Evolutionary conservation across 2,329 filamentous ascomycete species (phyloP), one percentile per base, ranked within the genome.

Genomic region (Parascedosporium putredinis): DNA sequence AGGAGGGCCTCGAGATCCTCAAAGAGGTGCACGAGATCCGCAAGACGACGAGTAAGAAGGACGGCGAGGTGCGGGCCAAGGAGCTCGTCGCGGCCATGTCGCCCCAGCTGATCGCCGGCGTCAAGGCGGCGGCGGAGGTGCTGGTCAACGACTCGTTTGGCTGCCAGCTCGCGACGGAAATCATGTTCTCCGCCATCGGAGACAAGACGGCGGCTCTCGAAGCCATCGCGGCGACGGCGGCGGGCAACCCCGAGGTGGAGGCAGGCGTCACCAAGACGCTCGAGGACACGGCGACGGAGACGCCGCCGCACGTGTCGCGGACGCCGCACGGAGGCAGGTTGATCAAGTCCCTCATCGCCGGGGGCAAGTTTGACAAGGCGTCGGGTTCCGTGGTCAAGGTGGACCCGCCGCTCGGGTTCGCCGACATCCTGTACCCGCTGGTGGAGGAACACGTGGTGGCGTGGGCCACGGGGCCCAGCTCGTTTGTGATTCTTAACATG

Each of bases 41-140:
- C 49, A 79, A 83, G 57, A 82, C 77, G 12, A 97, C 90, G 2
- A 95, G 88, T 55, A 98, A 97, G 71, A 98, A 98, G 68, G 88
- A 95, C 51, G 75, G 88, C 1, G 82, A 84, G 49, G 67, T 77
- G 20, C 80, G 93, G 52, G 81, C 86, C 51, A 75, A 79, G 57
- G 93, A 96, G 64, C 72, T 98, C 38, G 72, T 88, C 20, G 79
- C 81, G 52, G 76, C 81, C 9, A 70, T 95, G 24, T 89, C 88
- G 1, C 81, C 86, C 2, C 77, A 82, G 25, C 71, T 97, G 2
- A 74, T 98, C 25, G 76, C 81, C 40, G 79, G 87, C 34, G 84
- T 97, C 52, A 75, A 79, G 1, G 72, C 79, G 2, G 78, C 83
- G 22, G 79, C 89, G 1, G 68, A 73, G 2, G 78, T 84, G 33